Conservation (phyloP, 805 yeast genomes). For the Cyberlindnera japonica region DNA sequence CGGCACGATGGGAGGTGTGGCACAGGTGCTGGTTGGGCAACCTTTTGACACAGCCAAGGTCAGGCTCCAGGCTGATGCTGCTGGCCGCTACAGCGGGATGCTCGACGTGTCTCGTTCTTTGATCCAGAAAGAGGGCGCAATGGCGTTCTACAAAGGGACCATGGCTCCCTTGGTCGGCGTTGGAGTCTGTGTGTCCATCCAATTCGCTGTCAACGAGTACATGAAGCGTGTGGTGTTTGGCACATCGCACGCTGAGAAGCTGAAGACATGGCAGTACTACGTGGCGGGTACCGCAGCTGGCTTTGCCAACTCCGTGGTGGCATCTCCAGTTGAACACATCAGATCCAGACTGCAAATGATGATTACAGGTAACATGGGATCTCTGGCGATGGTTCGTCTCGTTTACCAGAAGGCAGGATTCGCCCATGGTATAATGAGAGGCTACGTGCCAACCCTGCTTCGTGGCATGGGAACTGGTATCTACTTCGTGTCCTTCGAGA, state of each 20-base stretch:
- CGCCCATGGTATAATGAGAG: conserved; percentile 64
- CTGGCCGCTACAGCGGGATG: conserved; percentile 71
- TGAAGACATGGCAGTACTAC: conserved; percentile 67
- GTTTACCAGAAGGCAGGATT: conserved; percentile 50
- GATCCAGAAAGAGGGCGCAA: conserved; percentile 72
- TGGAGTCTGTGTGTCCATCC: conserved; percentile 95
- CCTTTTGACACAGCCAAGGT: conserved; percentile 96
- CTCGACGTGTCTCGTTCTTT: conserved; percentile 74
- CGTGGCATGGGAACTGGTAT: conserved; percentile 89
- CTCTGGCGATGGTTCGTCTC: conserved; percentile 63
- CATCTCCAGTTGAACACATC: conserved; percentile 92
- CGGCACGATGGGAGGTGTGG: conserved; percentile 94
- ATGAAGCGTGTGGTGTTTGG: conserved; percentile 76
- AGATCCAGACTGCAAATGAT: conserved; percentile 93
- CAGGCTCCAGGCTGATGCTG: conserved; percentile 81
- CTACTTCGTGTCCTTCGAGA: conserved; percentile 89
- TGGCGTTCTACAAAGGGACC: conserved; percentile 91
- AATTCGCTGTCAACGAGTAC: conserved; percentile 89
- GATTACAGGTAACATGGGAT: conserved; percentile 60
- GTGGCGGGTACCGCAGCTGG: conserved; percentile 88
- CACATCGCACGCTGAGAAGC: conserved; percentile 32
- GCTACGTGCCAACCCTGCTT: conserved; percentile 72
- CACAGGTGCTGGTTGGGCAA: conserved; percentile 94
- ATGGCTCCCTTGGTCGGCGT: conserved; percentile 89
- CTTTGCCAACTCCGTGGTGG: conserved; percentile 79